phyloP scores from a whole-genome alignment of 352 stramenopile genomes.

The Plasmopara halstedii region DNA sequence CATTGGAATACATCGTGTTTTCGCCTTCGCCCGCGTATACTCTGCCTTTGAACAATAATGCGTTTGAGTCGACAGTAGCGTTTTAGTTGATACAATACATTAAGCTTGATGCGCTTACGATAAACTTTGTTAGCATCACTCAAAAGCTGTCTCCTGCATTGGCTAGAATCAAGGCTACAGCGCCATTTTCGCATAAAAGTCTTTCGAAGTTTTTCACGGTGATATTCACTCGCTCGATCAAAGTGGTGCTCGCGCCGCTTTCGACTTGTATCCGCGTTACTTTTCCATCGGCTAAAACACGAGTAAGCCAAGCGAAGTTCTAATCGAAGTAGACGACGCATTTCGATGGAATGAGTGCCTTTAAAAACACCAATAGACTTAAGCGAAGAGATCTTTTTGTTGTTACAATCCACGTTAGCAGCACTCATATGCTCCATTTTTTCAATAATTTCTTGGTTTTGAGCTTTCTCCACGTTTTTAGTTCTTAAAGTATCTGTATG shows the following conservation, averaged over 20 bases:
- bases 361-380: background rate
- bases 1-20: conserved; percentile 6
- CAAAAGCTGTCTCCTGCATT: conserved; percentile 3
- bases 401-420: background rate
- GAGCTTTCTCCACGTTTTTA: conserved; percentile 3
- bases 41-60: conserved; percentile 10
- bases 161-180: background rate
- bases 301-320: conserved; percentile 17
- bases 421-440: background rate
- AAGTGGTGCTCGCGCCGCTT: conserved; percentile 4
- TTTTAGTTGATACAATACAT: conserved; percentile 7
- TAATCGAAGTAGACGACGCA: conserved; percentile 16
- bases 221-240: conserved; percentile 3
- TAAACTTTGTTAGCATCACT: conserved; percentile 7
- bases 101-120: conserved; percentile 1
- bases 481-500: conserved; percentile 2
- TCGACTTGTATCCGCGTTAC: background rate
- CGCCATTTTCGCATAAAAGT: conserved; percentile 5
- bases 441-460: background rate
- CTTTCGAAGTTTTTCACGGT: conserved; percentile 1
- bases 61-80: conserved; percentile 6
- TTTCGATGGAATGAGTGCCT: background rate
- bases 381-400: background rate
- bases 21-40: background rate
- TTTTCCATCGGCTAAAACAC: conserved; percentile 21